Evolutionary conservation across 768 basidiomycete species (phyloP), one percentile per base, ranked within the genome.

Genomic region (Lentinula lateritia): DNA sequence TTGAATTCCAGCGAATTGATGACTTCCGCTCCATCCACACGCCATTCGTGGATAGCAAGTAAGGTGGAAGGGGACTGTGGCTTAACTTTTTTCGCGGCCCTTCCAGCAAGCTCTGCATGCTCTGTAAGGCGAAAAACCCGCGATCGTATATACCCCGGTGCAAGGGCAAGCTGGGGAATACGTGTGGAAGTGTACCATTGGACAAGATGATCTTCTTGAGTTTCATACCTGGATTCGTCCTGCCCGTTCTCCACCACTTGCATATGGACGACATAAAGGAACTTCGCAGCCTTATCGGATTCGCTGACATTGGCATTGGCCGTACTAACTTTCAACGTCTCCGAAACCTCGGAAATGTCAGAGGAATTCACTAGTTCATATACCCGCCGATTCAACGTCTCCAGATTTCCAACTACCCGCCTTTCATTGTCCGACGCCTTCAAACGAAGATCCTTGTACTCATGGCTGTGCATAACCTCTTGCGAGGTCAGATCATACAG

Each of bases 401-500:
- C 32, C 36, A 60, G 18, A 36, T 50, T 32, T n/a, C 34, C 39
- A 7, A 60, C n/a, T 18, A 52, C 50, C 50, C 52, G 34, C 23
- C 20, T 38, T 43, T 60, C 59, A 18, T 60, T 60, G 6, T 36
- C 38, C 8, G 59, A 60, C 5, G 59, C 50, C 32, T 35, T 52
- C 10, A 32, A 16, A 9, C 36, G 18, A 16, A 60, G 59, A n/a
- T 43, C 28, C n/a, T 23, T 18, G 39, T 60, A 60, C 18, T n/a
- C 23, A 12, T 52, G 39, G 15, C 45, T 52, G n/a, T 50, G 23
- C 50, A 60, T 42, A 16, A 69, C 62, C 6, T 69, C 66, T 3
- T 69, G 66, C 5, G 68, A 68, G 1, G 63, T 61, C 5, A 73
- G 50, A 60, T 76, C 73, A 62, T 75, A 76, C 5, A 74, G 46